Conservation (phyloP, 768 basidiomycete genomes). For the Termitomyces eurrhizus region DNA sequence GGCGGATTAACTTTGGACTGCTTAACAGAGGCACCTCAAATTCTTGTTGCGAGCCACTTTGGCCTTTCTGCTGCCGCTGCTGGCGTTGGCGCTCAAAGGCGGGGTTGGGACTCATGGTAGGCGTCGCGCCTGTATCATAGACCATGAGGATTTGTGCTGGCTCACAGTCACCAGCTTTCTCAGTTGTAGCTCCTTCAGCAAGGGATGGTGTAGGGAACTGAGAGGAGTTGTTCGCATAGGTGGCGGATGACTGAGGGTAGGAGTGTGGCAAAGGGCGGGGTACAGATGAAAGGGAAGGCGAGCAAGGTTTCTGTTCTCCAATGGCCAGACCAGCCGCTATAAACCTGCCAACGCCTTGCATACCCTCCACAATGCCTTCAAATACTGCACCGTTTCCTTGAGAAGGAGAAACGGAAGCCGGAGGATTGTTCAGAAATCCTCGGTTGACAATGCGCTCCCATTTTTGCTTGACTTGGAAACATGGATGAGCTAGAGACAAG, state of each 20-base stretch:
- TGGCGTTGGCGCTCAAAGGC: conserved; percentile 29
- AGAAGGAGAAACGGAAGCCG: conserved; percentile 15
- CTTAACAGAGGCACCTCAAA: conserved; percentile 8
- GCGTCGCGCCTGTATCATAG: conserved; percentile 47
- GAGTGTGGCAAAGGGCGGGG: conserved; percentile 10
- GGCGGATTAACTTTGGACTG: conserved; percentile 18
- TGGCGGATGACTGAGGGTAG: conserved; percentile 10
- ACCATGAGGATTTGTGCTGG: conserved; percentile 36
- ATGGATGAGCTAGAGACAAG: conserved; percentile 2
- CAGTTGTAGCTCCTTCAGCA: conserved; percentile 25
- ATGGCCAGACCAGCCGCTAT: conserved; percentile 42
- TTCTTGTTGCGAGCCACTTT: background rate
- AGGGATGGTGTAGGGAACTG: conserved; percentile 45
- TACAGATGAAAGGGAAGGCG: background rate
- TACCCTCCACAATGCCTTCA: conserved; percentile 63
- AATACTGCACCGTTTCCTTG: conserved; percentile 36
- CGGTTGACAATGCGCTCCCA: conserved; percentile 80
- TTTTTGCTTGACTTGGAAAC: conserved; percentile 62
- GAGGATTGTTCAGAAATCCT: conserved; percentile 34
- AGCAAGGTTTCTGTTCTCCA: conserved; percentile 21
- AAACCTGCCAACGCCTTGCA: conserved; percentile 54
- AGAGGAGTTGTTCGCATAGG: conserved; percentile 27
- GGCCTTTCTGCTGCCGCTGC: conserved; percentile 18
- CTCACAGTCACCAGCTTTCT: conserved; percentile 18
- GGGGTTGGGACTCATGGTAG: conserved; percentile 46